Base-by-base conservation (phyloP, 768 basidiomycete species). In the Lepiota subincarnata region DNA sequence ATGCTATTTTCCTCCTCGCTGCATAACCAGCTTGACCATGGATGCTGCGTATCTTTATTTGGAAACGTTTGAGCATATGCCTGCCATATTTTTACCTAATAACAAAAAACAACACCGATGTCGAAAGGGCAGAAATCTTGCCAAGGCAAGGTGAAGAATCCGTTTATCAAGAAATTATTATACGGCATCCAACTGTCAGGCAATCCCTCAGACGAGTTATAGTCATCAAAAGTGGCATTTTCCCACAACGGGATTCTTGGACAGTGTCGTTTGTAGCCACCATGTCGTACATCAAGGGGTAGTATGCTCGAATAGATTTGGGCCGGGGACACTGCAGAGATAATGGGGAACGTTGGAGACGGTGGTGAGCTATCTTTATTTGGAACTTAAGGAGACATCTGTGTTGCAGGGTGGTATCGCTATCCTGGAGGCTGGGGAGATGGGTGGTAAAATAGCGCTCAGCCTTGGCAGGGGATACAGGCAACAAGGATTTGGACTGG, bases 201-300 rank as follows among this genome's bases (percentile, higher is more conserved):
- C 13, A 75, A 66, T 2, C 57, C 64, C 0, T 74, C 69, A 40
- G 73, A 70, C 20, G 73, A 70, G 59, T 79, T 80, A 35, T 81
- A 68, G 10, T 81, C 81, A 69, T 78, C 77, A 60, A 76, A 84
- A 0, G 59, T 52, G 0, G 73, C n/a, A 59, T 36, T 64, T 61
- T 77, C 77, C 78, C 4, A 64, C 55, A 1, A 73, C 72, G 36
- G 83, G 72, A n/a, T n/a, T 36, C 78, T 74, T 1, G 70, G 68
- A 56, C 83, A 84, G 58, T 83, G 82, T 1, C 76, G 69, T 26
- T 64, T 72, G 59, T 78, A 84, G 55, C 84, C 83, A 4, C 83
- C 83, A 1, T 80, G 70, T 5, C 82, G 75, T 38, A 77, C 69
- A 48, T 84, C 82, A 6, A 84, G 52, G 0, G 83, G 82, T 12